phyloP scores from a whole-genome alignment of 169 alveolate species.

The Perkinsus olseni region DNA sequence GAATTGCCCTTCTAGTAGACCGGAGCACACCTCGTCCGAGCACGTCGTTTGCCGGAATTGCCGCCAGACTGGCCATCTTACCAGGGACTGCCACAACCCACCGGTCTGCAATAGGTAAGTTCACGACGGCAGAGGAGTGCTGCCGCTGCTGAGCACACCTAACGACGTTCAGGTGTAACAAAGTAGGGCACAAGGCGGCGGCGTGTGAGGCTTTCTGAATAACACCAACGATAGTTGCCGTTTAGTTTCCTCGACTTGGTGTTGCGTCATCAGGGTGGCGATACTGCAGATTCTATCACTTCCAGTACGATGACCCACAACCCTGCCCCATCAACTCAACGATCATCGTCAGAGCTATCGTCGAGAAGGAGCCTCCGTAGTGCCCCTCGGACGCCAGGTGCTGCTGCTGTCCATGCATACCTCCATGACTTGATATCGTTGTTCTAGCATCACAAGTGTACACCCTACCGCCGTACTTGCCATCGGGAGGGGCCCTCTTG shows the following conservation, averaged over 20 bases:
- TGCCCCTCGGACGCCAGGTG: background rate
- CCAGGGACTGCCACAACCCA: background rate
- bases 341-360: background rate
- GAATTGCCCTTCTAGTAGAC: background rate
- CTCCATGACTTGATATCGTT: background rate
- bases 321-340: background rate
- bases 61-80: background rate
- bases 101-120: background rate
- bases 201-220: background rate
- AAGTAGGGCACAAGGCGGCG: background rate
- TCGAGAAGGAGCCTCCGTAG: background rate
- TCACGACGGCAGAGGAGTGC: no score
- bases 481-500: background rate
- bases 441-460: background rate
- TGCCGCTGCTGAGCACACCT: no score
- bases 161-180: background rate
- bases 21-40: background rate
- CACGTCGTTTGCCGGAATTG: background rate
- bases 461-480: background rate
- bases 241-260: no score
- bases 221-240: no score
- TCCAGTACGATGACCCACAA: no score
- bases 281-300: no score
- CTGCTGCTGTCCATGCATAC: background rate
- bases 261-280: background rate